Base-by-base conservation (phyloP, 2,329 filamentous ascomycete species). In the Furcasterigmium furcatum region DNA sequence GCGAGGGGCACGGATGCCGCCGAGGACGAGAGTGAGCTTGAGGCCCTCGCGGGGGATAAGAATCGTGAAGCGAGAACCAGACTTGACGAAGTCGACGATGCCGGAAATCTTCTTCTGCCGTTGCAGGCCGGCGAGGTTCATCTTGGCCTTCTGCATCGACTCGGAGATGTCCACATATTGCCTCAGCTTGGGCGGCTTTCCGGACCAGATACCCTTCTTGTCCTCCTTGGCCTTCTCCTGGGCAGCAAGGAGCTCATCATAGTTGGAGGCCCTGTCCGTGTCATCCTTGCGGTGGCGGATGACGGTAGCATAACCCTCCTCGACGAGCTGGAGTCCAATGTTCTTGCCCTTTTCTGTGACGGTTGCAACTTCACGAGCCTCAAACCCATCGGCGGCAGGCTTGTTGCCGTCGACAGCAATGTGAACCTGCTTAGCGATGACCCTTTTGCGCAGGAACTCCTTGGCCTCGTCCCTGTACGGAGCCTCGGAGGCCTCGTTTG, bases 11-110 rank as follows among this genome's bases (percentile, higher is more conserved):
- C 91, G 88, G 55, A 99, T 94, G 40, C 94, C 92, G 44, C 88
- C 92, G 40, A 99, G 82, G 4, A 99, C 91, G 62, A 99, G 85
- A 2, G 92, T 99, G 49, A 73, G 76, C 74, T 96, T 97, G 61
- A 92, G 85, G 58, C 90, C 91, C 63, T 99, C 94, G 29, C 91
- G 86, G 39, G 94, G 92, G 41, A 99, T 83, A 9, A 99, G 74
- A 29, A 99, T 77, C 21, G 90, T 95, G 68, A 97, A 99, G 55
- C 94, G 83, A 34, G 91, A 95, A 24, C 88, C 94, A n/a, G 91
- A 88, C 71, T 97, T 96, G 74, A 95, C 94, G 65, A 95, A 99
- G 66, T 99, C 94, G 35, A 99, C 91, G 55, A 99, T 78, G 10
- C 88, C 94, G 8, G 94, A 91, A 4, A 97, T 85, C 67, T 88